phyloP scores from a whole-genome alignment of 345 rosid genomes.

The Camelina hispida region DNA sequence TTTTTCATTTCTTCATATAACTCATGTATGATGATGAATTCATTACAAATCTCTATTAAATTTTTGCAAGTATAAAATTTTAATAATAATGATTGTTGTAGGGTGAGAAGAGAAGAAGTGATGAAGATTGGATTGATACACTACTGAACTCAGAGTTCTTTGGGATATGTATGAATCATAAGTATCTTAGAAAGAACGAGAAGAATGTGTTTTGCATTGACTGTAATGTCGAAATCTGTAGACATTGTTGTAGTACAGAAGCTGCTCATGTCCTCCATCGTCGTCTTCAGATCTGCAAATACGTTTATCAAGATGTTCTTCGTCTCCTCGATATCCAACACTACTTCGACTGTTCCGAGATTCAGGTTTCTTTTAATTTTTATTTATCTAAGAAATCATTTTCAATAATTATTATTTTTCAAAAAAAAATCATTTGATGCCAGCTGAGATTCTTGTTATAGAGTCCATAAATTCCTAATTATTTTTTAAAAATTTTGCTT shows the following conservation, averaged over 20 bases:
- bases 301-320: constrained; percentile 86
- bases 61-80: background rate
- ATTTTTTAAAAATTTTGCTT: background rate
- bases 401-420: background rate
- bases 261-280: constrained; percentile 57
- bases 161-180: constrained; percentile 60
- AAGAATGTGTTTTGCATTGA: constrained; percentile 81
- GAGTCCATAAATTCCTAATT: background rate
- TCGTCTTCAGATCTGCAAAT: constrained; percentile 89
- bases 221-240: constrained; percentile 64
- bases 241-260: constrained; percentile 57
- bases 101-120: constrained; percentile 39
- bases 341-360: constrained; percentile 78
- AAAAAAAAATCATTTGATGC: background rate
- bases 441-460: background rate
- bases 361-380: constrained; percentile 61
- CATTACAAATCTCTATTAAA: background rate
- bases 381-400: background rate
- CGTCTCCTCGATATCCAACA: constrained; percentile 79
- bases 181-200: constrained; percentile 68
- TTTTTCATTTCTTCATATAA: too few species aligned
- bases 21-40: too few species aligned
- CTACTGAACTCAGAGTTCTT: constrained; percentile 64
- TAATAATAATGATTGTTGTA: background rate
- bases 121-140: constrained; percentile 36